These are phyloP conservation scores for Fagopyrum esculentum DNA, from an alignment of 148 eudicot species.

Conservation along the genomic window DNA sequence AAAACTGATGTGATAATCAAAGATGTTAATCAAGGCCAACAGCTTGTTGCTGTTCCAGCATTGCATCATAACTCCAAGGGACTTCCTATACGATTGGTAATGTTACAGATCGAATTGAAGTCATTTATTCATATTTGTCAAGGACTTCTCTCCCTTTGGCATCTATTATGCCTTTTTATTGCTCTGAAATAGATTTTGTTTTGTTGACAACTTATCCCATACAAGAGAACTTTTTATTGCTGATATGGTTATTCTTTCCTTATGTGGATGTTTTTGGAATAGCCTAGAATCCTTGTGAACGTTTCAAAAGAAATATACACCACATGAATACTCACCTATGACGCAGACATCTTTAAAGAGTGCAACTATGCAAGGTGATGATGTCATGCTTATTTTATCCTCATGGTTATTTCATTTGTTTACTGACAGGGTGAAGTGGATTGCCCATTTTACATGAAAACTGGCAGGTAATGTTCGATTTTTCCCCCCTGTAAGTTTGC, in stretches of 20 bases:
- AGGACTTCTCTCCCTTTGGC: not conserved
- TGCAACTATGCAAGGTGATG: too few species aligned
- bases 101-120: constrained; percentile 9
- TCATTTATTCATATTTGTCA: not conserved
- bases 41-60: constrained; percentile 35
- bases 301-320: not conserved
- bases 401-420: constrained; percentile 6
- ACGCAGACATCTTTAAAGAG: too few species aligned
- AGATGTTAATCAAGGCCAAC: constrained; percentile 33
- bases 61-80: constrained; percentile 73
- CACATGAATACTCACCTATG: too few species aligned
- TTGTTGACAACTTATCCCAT: not conserved
- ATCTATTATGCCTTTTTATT: not conserved
- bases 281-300: not conserved
- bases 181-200: not conserved
- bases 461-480: constrained; percentile 34
- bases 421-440: constrained; percentile 76
- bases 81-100: constrained; percentile 79
- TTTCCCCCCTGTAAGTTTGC: too few species aligned
- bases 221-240: not conserved
- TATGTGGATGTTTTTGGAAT: not conserved
- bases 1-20: constrained; percentile 22
- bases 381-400: not conserved
- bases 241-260: not conserved
- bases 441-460: constrained; percentile 93